Conservation (phyloP, 768 basidiomycete genomes). For the Suillus americanus region DNA sequence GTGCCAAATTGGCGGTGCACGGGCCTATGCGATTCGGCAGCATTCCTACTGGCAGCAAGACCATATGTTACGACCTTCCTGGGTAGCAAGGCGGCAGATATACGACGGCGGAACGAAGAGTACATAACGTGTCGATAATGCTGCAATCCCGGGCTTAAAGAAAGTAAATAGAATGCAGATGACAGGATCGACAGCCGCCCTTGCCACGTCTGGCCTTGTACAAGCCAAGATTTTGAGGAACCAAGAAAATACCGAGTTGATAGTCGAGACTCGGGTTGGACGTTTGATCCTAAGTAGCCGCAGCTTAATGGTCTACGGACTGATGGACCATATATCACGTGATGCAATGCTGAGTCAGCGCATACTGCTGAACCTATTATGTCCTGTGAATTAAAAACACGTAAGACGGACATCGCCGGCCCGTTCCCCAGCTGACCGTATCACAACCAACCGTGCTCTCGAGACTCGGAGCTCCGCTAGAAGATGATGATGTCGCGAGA, state of each 20-base stretch:
- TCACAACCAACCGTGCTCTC: background rate
- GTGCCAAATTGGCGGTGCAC: constrained; percentile 61
- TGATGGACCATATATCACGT: background rate
- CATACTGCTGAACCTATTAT: too few species aligned
- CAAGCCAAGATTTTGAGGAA: background rate
- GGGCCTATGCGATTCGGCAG: constrained; percentile 36
- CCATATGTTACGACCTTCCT: constrained; percentile 58
- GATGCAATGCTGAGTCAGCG: background rate
- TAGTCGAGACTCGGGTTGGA: background rate
- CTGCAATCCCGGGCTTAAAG: background rate
- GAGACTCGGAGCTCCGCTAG: constrained; percentile 13
- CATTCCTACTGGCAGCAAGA: constrained; percentile 41
- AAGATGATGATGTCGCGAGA: background rate
- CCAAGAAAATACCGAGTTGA: background rate
- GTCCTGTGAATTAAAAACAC: too few species aligned
- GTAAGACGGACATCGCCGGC: too few species aligned
- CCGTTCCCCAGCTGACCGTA: background rate
- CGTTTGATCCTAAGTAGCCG: background rate
- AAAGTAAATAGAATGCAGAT: background rate
- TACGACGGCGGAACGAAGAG: constrained; percentile 40
- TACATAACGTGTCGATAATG: constrained; percentile 36
- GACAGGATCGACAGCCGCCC: background rate
- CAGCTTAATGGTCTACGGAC: background rate
- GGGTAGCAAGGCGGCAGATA: constrained; percentile 29
- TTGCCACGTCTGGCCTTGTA: background rate